These are phyloP conservation scores for Fennellomyces sp. DNA, from an alignment of 371 early-diverging fungal genomes.

Conservation along the genomic window DNA sequence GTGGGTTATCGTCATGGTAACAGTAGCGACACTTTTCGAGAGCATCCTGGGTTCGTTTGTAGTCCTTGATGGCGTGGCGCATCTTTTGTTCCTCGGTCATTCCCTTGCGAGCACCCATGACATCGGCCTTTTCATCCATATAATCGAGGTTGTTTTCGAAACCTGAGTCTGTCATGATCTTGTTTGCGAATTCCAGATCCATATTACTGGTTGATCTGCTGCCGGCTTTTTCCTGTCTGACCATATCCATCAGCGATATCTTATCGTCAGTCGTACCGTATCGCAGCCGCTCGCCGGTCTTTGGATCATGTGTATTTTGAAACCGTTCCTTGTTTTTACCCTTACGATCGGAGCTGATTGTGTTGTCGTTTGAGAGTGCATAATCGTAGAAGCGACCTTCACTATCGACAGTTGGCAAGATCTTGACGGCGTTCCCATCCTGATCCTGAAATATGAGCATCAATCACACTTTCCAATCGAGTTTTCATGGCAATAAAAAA, in stretches of 20 bases:
- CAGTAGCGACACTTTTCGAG: constrained; percentile 79
- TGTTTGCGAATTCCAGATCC: constrained; percentile 76
- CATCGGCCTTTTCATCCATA: constrained; percentile 89
- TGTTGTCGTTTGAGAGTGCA: constrained; percentile 27
- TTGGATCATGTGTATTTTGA: constrained; percentile 56
- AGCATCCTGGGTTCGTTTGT: constrained; percentile 67
- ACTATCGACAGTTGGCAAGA: constrained; percentile 70
- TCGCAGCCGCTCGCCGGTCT: constrained; percentile 56
- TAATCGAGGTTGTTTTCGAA: constrained; percentile 85
- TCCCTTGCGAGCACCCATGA: constrained; percentile 67
- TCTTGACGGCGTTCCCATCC: constrained; percentile 22
- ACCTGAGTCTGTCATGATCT: constrained; percentile 76
- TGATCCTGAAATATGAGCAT: constrained; percentile 2
- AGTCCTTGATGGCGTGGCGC: constrained; percentile 70
- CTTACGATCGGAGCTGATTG: constrained; percentile 17
- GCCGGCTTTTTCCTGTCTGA: constrained; percentile 69
- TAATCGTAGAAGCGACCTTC: constrained; percentile 60
- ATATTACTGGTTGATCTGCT: constrained; percentile 41
- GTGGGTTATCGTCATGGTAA: constrained; percentile 66
- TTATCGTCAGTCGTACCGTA: constrained; percentile 65
- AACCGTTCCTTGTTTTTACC: constrained; percentile 48
- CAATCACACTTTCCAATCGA: too few relatives aligned
- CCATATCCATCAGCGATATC: constrained; percentile 63
- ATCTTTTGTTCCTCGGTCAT: constrained; percentile 67
- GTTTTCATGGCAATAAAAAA: neutral